phyloP scores from a whole-genome alignment of 164 flowering plant genomes.

The Vitis cinerea region DNA sequence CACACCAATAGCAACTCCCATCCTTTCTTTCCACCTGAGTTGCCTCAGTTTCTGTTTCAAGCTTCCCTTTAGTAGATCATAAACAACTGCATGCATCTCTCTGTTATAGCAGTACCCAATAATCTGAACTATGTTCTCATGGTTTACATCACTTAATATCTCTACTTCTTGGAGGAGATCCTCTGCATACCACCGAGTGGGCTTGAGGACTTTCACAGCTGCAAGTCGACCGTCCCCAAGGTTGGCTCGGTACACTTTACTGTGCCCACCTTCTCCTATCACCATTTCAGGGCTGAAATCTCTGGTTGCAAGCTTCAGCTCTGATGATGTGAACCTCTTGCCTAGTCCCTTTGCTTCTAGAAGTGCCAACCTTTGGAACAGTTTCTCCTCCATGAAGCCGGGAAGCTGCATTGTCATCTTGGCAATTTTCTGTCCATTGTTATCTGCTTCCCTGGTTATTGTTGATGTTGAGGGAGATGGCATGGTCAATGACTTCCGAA shows the following conservation, averaged over 20 bases:
- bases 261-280: constrained; percentile 35
- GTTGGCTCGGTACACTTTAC: constrained; percentile 33
- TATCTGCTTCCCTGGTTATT: constrained; percentile 2
- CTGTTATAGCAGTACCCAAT: constrained; percentile 35
- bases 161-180: constrained; percentile 41
- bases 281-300: constrained; percentile 33
- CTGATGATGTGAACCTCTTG: constrained; percentile 28
- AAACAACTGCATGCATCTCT: constrained; percentile 39
- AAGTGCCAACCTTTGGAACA: constrained; percentile 24
- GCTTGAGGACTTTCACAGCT: constrained; percentile 41
- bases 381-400: constrained; percentile 6
- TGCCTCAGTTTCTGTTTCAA: constrained; percentile 28
- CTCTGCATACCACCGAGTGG: constrained; percentile 13
- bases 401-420: constrained; percentile 10
- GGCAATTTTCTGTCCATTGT: not conserved
- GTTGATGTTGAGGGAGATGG: constrained; percentile 25
- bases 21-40: constrained; percentile 38
- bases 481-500: constrained; percentile 21
- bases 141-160: constrained; percentile 29
- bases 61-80: constrained; percentile 24
- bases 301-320: constrained; percentile 30
- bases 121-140: constrained; percentile 37
- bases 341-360: constrained; percentile 22
- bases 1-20: constrained; percentile 39
- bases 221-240: constrained; percentile 30